Conservation (phyloP, 2,329 filamentous ascomycete species). For the Blumeria hordei region DNA sequence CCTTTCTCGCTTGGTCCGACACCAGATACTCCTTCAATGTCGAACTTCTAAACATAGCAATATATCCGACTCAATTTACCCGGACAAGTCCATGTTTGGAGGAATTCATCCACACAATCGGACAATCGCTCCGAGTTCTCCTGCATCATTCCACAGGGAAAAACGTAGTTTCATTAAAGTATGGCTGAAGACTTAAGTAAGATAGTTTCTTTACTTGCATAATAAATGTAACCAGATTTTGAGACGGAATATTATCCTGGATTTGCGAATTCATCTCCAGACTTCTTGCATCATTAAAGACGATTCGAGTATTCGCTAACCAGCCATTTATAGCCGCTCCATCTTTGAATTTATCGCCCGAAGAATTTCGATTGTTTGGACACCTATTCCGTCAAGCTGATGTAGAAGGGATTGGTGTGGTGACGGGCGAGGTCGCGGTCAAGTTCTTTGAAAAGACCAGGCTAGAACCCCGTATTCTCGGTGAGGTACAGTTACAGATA, state of each 20-base stretch:
- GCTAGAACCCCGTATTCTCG: slow-evolving; percentile 62
- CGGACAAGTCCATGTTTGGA: too few relatives aligned
- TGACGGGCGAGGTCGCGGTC: slow-evolving; percentile 88
- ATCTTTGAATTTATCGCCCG: slow-evolving; percentile 62
- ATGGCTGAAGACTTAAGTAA: slow-evolving; percentile 16
- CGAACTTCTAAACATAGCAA: too few relatives aligned
- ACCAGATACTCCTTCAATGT: too few relatives aligned
- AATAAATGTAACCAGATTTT: background rate
- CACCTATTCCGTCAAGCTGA: slow-evolving; percentile 88
- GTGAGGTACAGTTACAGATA: slow-evolving; percentile 33
- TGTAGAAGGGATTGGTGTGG: slow-evolving; percentile 71
- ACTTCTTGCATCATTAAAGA: background rate
- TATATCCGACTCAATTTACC: too few relatives aligned
- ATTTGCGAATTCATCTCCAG: too few relatives aligned
- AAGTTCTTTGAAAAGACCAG: slow-evolving; percentile 96
- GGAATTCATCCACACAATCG: too few relatives aligned
- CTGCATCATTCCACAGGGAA: too few relatives aligned
- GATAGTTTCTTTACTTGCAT: slow-evolving; percentile 30
- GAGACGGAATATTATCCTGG: too few relatives aligned
- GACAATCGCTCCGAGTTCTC: too few relatives aligned
- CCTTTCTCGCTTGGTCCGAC: too few relatives aligned
- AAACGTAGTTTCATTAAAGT: slow-evolving; percentile 4
- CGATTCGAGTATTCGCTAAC: background rate
- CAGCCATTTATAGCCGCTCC: slow-evolving; percentile 23
- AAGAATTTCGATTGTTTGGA: slow-evolving; percentile 85